Percentiles rank a stretch among this genome's conserved stretches.
These are phyloP conservation scores for Stemphylium vesicarium DNA, from an alignment of 2,329 filamentous ascomycete genomes.

Conservation along the genomic window DNA sequence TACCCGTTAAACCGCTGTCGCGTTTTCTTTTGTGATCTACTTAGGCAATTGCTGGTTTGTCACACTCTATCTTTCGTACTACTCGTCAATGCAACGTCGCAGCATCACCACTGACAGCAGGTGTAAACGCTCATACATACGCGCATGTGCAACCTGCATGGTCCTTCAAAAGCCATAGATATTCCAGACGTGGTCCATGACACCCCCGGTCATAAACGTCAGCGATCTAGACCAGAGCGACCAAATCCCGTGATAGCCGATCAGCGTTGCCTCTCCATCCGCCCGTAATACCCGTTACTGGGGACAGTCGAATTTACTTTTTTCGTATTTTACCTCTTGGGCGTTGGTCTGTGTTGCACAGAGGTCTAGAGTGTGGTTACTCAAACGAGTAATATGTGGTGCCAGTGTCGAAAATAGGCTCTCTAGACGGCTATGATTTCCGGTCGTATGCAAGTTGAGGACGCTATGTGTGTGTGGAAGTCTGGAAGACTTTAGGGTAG, in stretches of 20 bases:
- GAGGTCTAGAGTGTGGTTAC: background rate
- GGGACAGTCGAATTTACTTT: background rate
- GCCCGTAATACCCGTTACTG: background rate
- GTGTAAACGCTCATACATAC: background rate
- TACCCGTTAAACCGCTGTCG: background rate
- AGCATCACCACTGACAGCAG: background rate
- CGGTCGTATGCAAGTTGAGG: background rate
- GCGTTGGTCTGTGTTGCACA: background rate
- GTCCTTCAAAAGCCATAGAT: background rate
- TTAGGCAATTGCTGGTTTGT: background rate
- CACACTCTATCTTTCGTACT: background rate
- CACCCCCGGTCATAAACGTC: too few species aligned
- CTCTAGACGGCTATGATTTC: conserved; percentile 8
- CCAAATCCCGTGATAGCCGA: background rate
- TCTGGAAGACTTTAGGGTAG: background rate
- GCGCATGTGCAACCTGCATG: background rate
- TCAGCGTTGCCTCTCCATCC: background rate
- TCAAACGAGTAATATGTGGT: conserved; percentile 1
- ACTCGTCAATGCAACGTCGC: background rate
- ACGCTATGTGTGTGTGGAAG: background rate
- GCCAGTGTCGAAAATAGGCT: conserved; percentile 6
- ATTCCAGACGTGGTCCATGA: too few species aligned
- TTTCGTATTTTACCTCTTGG: background rate
- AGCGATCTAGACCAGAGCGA: background rate
- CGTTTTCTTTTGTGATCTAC: background rate